A percentile compares a stretch with the other conserved stretches of the same genome.
phyloP scores from a whole-genome alignment of 2,329 filamentous ascomycete genomes.

The Pestalotiopsis sp. region DNA sequence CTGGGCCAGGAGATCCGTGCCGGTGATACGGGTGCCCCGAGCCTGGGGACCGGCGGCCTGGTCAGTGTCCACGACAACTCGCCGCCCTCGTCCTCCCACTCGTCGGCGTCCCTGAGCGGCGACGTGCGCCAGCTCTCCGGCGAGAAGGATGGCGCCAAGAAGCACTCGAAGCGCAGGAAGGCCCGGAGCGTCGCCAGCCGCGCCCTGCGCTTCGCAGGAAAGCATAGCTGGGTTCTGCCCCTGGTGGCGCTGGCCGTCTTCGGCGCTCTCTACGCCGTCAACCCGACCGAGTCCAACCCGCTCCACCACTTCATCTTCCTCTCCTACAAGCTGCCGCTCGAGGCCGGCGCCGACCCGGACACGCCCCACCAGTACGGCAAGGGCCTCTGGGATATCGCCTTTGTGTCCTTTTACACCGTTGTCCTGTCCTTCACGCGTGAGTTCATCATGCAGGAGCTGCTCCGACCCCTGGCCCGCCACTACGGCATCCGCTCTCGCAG shows the following conservation, averaged over 20 bases:
- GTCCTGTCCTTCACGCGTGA: constrained; percentile 92
- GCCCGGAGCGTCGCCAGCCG: constrained; percentile 56
- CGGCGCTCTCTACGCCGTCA: constrained; percentile 69
- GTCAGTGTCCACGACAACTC: constrained; percentile 41
- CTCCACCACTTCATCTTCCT: constrained; percentile 84
- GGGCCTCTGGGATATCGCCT: constrained; percentile 81
- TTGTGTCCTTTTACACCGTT: constrained; percentile 86
- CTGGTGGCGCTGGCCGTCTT: constrained; percentile 67
- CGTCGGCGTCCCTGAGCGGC: constrained; percentile 15
- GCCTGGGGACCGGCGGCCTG: constrained; percentile 54
- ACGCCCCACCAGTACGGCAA: constrained; percentile 78
- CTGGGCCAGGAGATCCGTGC: constrained; percentile 54
- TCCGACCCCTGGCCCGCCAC: constrained; percentile 73
- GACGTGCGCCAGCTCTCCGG: constrained; percentile 23
- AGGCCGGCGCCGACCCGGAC: constrained; percentile 38
- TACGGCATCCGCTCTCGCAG: constrained; percentile 70
- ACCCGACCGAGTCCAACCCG: constrained; percentile 78
- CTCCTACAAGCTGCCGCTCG: constrained; percentile 73
- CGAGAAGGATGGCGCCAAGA: constrained; percentile 35
- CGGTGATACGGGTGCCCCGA: constrained; percentile 58
- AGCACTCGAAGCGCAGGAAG: constrained; percentile 56
- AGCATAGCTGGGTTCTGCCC: constrained; percentile 66
- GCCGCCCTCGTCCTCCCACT: constrained; percentile 21
- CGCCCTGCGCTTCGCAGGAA: constrained; percentile 51
- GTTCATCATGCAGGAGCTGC: constrained; percentile 90